Base-by-base conservation (phyloP, 352 stramenopile genomes). In the Globisporangium nagaii region DNA sequence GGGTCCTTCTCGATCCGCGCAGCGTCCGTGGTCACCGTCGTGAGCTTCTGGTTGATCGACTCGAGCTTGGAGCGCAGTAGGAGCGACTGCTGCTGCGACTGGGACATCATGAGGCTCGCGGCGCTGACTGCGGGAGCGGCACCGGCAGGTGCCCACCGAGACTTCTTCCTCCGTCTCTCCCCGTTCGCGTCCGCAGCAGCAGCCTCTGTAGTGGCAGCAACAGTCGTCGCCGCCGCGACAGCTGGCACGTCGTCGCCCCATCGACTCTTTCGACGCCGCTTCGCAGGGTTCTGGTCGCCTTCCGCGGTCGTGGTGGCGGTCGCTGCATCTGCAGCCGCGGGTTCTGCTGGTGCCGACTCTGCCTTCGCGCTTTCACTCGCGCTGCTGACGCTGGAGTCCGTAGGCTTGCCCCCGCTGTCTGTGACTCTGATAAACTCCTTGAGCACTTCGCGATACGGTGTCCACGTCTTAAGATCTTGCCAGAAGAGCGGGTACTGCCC, bases 381-480 rank as follows among this genome's bases (percentile, higher is more conserved):
- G 3, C n/a, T 19, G 17, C 36, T 22, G 24, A 60, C 15, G 24
- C 25, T 39, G 44, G 46, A n/a, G n/a, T n/a, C 42, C 56, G 13
- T 71, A 58, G 34, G 55, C 54, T 53, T 79, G 54, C 56, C 30
- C 22, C 60, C 58, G 42, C 58, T 63, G 57, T 91, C 75, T 25
- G 71, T 93, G 47, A 85, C 81, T 47, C 76, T 82, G 51, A 98
- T 74, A 64, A 93, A 98, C 54, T 81, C 66, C 61, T 96, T 94
- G 10, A 96, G 71, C 34, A 97, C 84, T 49, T 97, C 86, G 27
- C 93, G 95, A 68, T 97, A 98, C 53, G 88, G 89, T 35, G 67
- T 62, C 95, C 95, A 98, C 41, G 79, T 91, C 61, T 97, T 86
- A 24, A 98, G 75, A 66, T 98, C 94, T 68, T 97, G 92, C 93